Base-by-base conservation (phyloP, 140 eudicot species). In the Oenanthe javanica region DNA sequence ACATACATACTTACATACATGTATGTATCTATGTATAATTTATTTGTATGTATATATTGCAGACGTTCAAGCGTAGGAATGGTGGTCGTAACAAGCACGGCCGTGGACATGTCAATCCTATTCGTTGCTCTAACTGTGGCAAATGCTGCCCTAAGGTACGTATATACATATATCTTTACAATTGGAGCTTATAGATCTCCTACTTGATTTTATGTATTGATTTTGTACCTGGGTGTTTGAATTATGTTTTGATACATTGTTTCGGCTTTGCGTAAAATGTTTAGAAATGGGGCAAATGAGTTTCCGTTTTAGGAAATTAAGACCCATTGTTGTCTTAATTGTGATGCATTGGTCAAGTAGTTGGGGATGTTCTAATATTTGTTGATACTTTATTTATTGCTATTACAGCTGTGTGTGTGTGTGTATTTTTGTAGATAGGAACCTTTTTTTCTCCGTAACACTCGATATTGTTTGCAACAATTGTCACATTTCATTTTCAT, bases 51-150 rank as follows among this genome's bases (percentile, higher is more conserved):
- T 81, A 1, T 38, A 2, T 4, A 25, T 82, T 6, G 72, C 89
- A 93, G 98, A 93, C 97, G n/a, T 91, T 93, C 88, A 93, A 93
- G 96, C 81, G 98, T 77, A 93, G 95, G 81, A 93, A 93, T 57
- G 95, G 95, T 21, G 98, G 98, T 8, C 90, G 98, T 61, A 93
- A 91, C 90, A 91, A 93, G 91, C 98, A 93, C 82, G 97, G 98
- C 46, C 98, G 91, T 67, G 98, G 96, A 47, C 98, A 93, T 52
- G 89, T 84, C 82, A 91, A 89, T 45, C 86, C 88, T 87, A 88
- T 91, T 70, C 98, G 96, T 46, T 93, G 96, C 82, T 91, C 97
- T 76, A 93, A 93, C 86, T 91, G 97, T 64, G 98, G 98, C n/a
- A 91, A 93, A 80, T 93, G 98, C 82, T 91, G 97, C 80, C 98